Base-by-base conservation (phyloP, 805 yeast species). In the Scheffersomyces lignosus region DNA sequence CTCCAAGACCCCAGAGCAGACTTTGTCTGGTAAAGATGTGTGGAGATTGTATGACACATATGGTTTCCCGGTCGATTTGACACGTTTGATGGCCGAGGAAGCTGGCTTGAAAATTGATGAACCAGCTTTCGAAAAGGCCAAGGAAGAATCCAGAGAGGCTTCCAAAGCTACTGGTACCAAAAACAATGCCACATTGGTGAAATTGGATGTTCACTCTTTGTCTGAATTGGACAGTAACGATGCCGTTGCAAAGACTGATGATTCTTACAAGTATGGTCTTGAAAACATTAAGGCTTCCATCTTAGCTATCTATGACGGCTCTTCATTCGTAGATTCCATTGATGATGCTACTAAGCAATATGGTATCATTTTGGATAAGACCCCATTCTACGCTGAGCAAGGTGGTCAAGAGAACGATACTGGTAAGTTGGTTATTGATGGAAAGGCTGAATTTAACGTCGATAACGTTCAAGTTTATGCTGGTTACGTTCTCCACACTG, bases 351-450 rank as follows among this genome's bases (percentile, higher is more conserved):
- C 69, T 18, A 49, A 54, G 36, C 88, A 86, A 60, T 66, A 75
- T 48, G 99, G 99, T 61, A 65, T 93, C 36, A 61, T 93, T 33
- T 73, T 93, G 41, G 95, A 93, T 60, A 84, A 80, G 62, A 87
- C 98, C 17, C 93, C 95, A 62, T 88, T 93, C 67, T 93, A 93
- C 58, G 98, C 99, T 34, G 99, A 93, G 71, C 95, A 87, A 67
- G 99, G 99, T 80, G 99, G 99, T 58, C 99, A 93, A 74, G 97
- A 89, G 65, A 84, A 76, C 57, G 99, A 93, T 62, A 85, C 95
- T 29, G 99, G 99, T 66, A 84, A 79, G 63, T 75, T 93, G 47
- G 90, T 88, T 34, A 80, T 88, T 54, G 97, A 90, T 58, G 96
- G 95, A 31, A 67, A 67, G 49, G 73, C 90, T 38, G 96, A 91